Percentiles rank a stretch among this genome's conserved stretches.
phyloP scores from a whole-genome alignment of 495 filamentous ascomycete genomes.

The Terfezia boudieri region DNA sequence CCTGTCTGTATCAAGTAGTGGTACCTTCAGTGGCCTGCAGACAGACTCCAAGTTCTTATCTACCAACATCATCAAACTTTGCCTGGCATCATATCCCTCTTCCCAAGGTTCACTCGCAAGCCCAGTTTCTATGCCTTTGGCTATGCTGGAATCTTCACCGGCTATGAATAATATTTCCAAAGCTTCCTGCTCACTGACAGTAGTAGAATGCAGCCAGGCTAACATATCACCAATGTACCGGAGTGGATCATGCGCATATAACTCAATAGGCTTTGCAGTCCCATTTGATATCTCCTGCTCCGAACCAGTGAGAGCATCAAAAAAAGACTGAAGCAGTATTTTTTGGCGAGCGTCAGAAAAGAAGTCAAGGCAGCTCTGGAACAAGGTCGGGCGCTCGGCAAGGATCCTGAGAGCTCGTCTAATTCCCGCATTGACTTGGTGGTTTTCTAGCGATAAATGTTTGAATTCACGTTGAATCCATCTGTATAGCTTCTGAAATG shows the following conservation, averaged over 20 bases:
- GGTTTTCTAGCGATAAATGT: constrained; percentile 77
- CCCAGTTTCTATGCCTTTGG: constrained; percentile 62
- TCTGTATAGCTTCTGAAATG: constrained; percentile 81
- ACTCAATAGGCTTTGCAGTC: constrained; percentile 74
- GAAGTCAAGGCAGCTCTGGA: constrained; percentile 83
- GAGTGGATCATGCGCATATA: constrained; percentile 75
- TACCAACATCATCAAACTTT: constrained; percentile 68
- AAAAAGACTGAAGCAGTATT: constrained; percentile 73
- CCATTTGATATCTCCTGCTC: constrained; percentile 20
- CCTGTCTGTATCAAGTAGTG: not conserved
- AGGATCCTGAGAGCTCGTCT: constrained; percentile 66
- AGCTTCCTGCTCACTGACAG: constrained; percentile 82
- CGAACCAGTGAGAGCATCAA: constrained; percentile 65
- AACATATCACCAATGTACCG: constrained; percentile 95
- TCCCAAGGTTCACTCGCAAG: constrained; percentile 76
- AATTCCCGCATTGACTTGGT: constrained; percentile 71
- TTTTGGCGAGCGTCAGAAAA: constrained; percentile 82
- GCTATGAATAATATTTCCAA: constrained; percentile 77
- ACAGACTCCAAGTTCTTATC: constrained; percentile 46
- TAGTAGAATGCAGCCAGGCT: constrained; percentile 84
- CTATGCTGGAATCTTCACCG: constrained; percentile 53
- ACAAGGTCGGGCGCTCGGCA: constrained; percentile 70
- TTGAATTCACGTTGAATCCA: constrained; percentile 94
- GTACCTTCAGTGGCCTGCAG: constrained; percentile 13
- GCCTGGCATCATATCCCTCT: constrained; percentile 54